Base-by-base conservation (phyloP, 345 rosid genomes). In the Clausena lansium region DNA sequence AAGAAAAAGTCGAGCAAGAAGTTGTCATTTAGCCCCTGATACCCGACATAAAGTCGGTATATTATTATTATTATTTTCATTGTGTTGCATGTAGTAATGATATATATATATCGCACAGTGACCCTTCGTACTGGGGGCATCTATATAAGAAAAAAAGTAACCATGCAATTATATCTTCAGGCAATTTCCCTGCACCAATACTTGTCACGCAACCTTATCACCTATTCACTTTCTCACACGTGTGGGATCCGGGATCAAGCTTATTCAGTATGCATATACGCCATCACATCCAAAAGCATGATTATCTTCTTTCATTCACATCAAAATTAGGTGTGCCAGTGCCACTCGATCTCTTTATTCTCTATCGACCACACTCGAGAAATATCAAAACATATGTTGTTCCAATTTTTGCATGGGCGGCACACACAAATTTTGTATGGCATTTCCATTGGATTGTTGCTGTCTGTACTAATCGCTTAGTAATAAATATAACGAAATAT, bases 1-100 rank as follows among this genome's bases (percentile, higher is more conserved):
- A 39, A 70, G 47, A 73, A 76, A 79, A 67, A 45, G 59, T 35
- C 67, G 77, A 41, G 28, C 70, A 74, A 50, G 68, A 74, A 70
- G 71, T 75, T 84, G 86, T 86, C 85, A 82, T 76, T 65, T 88
- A 75, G 82, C 77, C 87, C 80, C 65, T 20, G 78, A 69, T 67
- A 63, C 81, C 88, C 85, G 87, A 81, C 89, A 84, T 58, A 32
- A 15, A n/a, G n/a, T n/a, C n/a, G 69, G 64, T 74, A 71, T 76
- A 71, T 67, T 69, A 58, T 68, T 66, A 58, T 68, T 66, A 38
- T 65, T 36, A 33, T 73, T 39, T 36, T n/a, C 25, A 58, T 38
- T 73, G 73, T 70, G 38, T 73, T 81, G 78, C 80, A 82, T 74
- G 80, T 5, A 55, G 63, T 79, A 52, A 52, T 9, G 10, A 59